Evolutionary conservation across 257 asterid genomes (phyloP).

Genomic region (Solanum pennellii): DNA sequence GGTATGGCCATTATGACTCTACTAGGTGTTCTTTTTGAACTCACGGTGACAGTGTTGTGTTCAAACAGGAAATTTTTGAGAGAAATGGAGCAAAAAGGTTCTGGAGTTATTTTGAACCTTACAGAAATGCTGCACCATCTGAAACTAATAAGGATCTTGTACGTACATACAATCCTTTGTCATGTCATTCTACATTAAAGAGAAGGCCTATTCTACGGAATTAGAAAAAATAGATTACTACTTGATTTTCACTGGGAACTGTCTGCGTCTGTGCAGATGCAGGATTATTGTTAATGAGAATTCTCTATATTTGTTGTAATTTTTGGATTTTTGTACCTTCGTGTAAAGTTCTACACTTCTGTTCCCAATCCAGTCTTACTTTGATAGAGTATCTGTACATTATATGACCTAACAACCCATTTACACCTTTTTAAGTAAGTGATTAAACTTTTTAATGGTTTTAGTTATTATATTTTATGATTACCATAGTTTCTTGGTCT

Average conservation of each 20-base stretch:
- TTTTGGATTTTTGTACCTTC: background rate
- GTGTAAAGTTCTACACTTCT: background rate
- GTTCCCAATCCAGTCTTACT: background rate
- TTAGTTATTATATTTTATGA: background rate
- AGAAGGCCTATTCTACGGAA: background rate
- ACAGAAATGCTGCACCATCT: constrained; percentile 23
- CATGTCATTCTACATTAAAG: background rate
- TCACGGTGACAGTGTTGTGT: constrained; percentile 3
- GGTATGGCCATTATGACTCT: background rate
- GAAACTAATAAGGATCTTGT: constrained; percentile 47
- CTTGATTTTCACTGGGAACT: background rate
- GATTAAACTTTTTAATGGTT: background rate
- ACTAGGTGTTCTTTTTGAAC: background rate
- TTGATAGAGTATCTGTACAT: background rate
- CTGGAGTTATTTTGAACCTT: constrained; percentile 79
- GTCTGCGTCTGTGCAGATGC: background rate
- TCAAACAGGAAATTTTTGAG: constrained; percentile 63
- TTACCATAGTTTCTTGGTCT: background rate
- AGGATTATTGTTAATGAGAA: background rate
- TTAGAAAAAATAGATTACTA: background rate
- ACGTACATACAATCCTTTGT: constrained; percentile 4
- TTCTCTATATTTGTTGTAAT: background rate
- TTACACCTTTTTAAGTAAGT: background rate
- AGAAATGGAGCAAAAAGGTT: constrained; percentile 60
- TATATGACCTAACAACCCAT: background rate